Base-by-base conservation (phyloP, 805 yeast species). In the Kazachstania bromeliacearum region DNA sequence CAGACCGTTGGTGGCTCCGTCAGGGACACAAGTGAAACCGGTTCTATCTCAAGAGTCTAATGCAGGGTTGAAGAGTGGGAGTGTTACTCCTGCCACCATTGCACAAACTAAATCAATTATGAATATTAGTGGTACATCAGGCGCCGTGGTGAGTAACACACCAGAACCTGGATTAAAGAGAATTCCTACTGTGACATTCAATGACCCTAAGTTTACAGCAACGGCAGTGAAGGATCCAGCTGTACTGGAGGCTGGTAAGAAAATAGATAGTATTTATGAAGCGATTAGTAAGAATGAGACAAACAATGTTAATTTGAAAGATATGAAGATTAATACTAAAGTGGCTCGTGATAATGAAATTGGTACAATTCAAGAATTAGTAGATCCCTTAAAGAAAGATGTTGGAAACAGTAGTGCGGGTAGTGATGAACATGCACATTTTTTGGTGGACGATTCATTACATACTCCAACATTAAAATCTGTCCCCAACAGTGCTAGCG, bases 121-220 rank as follows among this genome's bases (percentile, higher is more conserved):
- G 55, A 54, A 53, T 29, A 47, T 40, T 1, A 46, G 48, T 28
- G 57, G 53, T 5, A 50, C 55, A 3, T 50, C 59, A 0, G 60
- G 57, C 4, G 59, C 60, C 10, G 55, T 54, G 5, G 51, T 55
- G 4, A 47, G 44, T 28, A 55, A 54, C 30, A 45, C 53, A 1
- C 57, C 57, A 1, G 57, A 48, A 28, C 41, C 51, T 3, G 59
- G 55, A 4, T 30, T 54, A 34, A 53, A 54, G 38, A 43, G 57
- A 36, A 49, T 50, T 5, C 58, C 61, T 2, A 51, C 56, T 4
- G 60, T 56, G 7, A 56, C 61, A 3, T 56, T 56, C 36, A 50
- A 48, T 31, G 59, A 50, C 33, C 43, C 49, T 1, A 52, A 48
- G 25, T 44, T 40, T 19, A 25, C 35, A 17, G 17, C n/a, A 17